Base-by-base conservation (phyloP, 495 filamentous ascomycete species). In the Hypomontagnella monticulosa region DNA sequence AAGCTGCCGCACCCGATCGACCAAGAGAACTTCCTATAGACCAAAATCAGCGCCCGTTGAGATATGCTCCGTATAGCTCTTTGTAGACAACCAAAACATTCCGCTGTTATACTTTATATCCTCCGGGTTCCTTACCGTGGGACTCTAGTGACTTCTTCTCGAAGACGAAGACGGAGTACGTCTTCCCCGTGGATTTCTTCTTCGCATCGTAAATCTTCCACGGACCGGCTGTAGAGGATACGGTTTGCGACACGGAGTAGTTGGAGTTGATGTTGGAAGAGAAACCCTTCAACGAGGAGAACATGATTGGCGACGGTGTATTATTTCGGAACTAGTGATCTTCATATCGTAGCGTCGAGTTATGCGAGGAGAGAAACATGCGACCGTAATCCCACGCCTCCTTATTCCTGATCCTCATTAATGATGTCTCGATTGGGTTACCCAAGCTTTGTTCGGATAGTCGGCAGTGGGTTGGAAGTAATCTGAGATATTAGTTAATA, bases 181-280 rank as follows among this genome's bases (percentile, higher is more conserved):
- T 76, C 65, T 94, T 96, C 33, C 88, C 89, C 0, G 93, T 95
- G 10, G 89, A 90, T 75, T 97, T 97, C 76, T 96, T 97, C 82
- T 96, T 97, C 42, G 91, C 96, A 79, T 96, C 91, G 80, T 92
- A 93, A 75, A 99, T 93, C 80, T 93, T 97, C 95, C 95, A 99
- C 19, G 93, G 91, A 16, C 95, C 95, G 18, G 93, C 90, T 32
- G 85, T 85, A 15, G 91, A 85, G 9, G 84, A 85, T 16, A 90
- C 84, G 51, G 84, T 82, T 15, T 87, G 80, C 6, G 91, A 85
- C 50, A 97, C 81, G 57, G 88, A 84, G 77, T 99, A 99, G 77
- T 97, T 94, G 62, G 91, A 86, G 60, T 87, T 85, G 77, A 99
- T 99, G 75, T 97, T 94, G 27, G 83, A 83, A 51, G 87, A 87